A percentile compares a stretch with the other conserved stretches of the same genome.
Evolutionary conservation across 768 basidiomycete genomes (phyloP).

Genomic region (Pisolithus microcarpus): DNA sequence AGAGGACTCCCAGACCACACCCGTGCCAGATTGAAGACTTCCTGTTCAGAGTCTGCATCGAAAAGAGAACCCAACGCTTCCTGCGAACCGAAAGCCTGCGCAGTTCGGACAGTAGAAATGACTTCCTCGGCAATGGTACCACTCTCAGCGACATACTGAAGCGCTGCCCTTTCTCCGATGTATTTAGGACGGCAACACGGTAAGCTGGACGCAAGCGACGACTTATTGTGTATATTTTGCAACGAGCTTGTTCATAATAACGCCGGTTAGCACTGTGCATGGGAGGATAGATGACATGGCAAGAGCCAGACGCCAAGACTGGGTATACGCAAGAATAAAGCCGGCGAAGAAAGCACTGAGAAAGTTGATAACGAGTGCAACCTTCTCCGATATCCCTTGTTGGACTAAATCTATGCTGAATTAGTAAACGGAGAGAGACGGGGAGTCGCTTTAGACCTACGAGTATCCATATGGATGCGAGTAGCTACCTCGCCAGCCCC

Average conservation of each 20-base stretch:
- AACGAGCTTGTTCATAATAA: constrained; percentile 60
- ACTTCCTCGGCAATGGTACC: constrained; percentile 90
- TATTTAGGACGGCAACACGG: not conserved
- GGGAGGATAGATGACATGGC: constrained; percentile 79
- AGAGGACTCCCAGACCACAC: constrained; percentile 60
- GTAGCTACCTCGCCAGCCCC: constrained; percentile 93
- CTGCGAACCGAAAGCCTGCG: constrained; percentile 88
- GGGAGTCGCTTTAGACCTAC: constrained; percentile 33
- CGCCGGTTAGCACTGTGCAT: constrained; percentile 71
- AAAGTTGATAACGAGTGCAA: no score
- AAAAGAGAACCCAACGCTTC: constrained; percentile 58
- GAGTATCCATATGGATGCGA: constrained; percentile 83
- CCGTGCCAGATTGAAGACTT: constrained; percentile 58
- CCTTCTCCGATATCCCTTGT: no score
- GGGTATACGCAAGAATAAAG: constrained; percentile 65
- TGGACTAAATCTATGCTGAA: no score
- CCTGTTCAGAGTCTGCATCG: constrained; percentile 46
- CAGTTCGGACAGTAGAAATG: constrained; percentile 81
- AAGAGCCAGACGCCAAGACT: constrained; percentile 79
- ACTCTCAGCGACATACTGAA: constrained; percentile 69
- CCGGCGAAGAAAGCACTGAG: no score
- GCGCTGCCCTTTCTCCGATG: constrained; percentile 37
- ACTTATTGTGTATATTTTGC: constrained; percentile 61
- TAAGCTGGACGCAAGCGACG: not conserved
- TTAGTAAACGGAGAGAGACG: not conserved